phyloP scores from a whole-genome alignment of 495 filamentous ascomycete species.

The Penicillium alfredii region DNA sequence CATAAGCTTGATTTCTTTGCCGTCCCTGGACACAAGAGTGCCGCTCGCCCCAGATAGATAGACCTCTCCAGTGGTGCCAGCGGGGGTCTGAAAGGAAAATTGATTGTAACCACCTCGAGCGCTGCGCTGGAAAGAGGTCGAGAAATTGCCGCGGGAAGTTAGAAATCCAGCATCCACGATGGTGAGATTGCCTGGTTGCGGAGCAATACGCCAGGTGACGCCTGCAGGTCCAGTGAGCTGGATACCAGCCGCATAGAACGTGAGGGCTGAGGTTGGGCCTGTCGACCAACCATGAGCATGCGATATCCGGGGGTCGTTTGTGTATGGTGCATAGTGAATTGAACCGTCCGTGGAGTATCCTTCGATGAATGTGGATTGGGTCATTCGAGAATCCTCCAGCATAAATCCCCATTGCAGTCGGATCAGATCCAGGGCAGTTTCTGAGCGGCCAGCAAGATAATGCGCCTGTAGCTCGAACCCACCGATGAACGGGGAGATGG shows the following conservation, averaged over 20 bases:
- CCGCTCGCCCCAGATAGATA: conserved; percentile 7
- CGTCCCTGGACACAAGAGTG: conserved; percentile 8
- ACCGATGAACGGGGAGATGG: conserved; percentile 53
- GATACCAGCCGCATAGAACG: conserved; percentile 45
- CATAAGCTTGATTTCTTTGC: conserved; percentile 3
- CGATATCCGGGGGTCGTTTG: conserved; percentile 43
- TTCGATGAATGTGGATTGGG: conserved; percentile 56
- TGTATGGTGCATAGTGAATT: conserved; percentile 52
- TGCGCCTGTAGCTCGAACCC: conserved; percentile 54
- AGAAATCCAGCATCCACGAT: conserved; percentile 45
- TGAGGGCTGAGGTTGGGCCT: conserved; percentile 49
- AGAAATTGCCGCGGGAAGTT: conserved; percentile 40
- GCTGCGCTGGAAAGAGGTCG: too few relatives aligned
- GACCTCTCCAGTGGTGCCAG: conserved; percentile 11
- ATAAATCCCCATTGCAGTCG: conserved; percentile 52
- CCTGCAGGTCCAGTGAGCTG: conserved; percentile 39
- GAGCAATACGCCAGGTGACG: conserved; percentile 41
- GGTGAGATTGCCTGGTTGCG: conserved; percentile 42
- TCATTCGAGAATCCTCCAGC: conserved; percentile 54
- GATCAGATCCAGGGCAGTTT: conserved; percentile 47
- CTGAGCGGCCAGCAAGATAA: conserved; percentile 34
- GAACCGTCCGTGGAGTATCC: conserved; percentile 49
- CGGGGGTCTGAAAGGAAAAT: conserved; percentile 12
- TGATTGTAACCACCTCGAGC: conserved; percentile 4
- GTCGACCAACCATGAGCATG: conserved; percentile 58